phyloP scores from a whole-genome alignment of 352 stramenopile genomes.

The Globisporangium nagaii region DNA sequence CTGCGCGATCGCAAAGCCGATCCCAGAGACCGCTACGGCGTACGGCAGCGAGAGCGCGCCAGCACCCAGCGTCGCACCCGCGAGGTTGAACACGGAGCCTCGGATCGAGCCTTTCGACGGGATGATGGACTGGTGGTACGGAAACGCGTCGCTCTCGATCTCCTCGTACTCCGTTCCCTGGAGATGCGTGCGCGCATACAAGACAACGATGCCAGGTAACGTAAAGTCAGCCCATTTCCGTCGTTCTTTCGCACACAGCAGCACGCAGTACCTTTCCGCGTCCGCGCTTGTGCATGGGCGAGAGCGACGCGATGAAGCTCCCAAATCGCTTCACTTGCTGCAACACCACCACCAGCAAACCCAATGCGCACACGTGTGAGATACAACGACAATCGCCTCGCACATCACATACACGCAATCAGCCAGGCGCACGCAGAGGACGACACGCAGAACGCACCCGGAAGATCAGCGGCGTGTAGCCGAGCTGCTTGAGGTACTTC shows the following conservation, averaged over 20 bases:
- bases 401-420: not conserved
- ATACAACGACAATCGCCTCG: not conserved
- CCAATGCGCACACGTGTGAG: not conserved
- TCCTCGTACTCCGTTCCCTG: slow-evolving; percentile 31
- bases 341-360: not conserved
- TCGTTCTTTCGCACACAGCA: too few relatives aligned
- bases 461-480: slow-evolving; percentile 80
- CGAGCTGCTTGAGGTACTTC: slow-evolving; percentile 66
- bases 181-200: too few relatives aligned
- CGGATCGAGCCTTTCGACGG: slow-evolving; percentile 79
- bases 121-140: slow-evolving; percentile 76
- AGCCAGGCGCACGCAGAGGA: too few relatives aligned
- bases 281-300: slow-evolving; percentile 42
- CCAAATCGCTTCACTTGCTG: slow-evolving; percentile 69
- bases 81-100: slow-evolving; percentile 81
- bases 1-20: slow-evolving; percentile 71
- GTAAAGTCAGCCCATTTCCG: too few relatives aligned
- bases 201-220: too few relatives aligned
- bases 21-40: slow-evolving; percentile 69
- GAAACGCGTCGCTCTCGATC: slow-evolving; percentile 50
- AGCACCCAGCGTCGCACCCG: slow-evolving; percentile 71
- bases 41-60: slow-evolving; percentile 77
- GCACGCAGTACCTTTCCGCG: not conserved
- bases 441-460: slow-evolving; percentile 34
- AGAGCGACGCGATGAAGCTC: slow-evolving; percentile 69